These are phyloP conservation scores for Eruca vesicaria DNA, from an alignment of 441 rosid species.

Conservation along the genomic window DNA sequence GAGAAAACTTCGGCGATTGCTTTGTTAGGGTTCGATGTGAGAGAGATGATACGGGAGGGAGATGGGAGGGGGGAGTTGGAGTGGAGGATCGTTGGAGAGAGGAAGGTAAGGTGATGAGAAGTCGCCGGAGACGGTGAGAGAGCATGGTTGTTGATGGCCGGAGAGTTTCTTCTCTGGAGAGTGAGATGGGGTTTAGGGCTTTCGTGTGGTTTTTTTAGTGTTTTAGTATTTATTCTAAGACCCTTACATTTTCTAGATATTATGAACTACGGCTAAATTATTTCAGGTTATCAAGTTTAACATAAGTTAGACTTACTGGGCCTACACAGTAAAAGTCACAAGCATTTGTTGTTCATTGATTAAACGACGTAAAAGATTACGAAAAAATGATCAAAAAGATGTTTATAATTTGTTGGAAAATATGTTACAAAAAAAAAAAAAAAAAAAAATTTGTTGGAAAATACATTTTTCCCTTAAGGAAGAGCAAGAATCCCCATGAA, in stretches of 20 bases:
- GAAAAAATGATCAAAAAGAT: neutral
- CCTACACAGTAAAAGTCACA: too few species aligned
- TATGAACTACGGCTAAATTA: fast-evolving
- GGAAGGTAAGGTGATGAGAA: constrained; percentile 17
- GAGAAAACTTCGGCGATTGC: neutral
- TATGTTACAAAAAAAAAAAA: too few species aligned
- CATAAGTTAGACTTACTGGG: neutral
- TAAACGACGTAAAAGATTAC: neutral
- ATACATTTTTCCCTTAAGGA: constrained; percentile 63
- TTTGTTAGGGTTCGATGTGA: neutral
- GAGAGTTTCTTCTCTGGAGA: neutral
- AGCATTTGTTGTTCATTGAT: neutral
- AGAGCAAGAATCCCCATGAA: constrained; percentile 65
- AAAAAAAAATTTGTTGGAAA: too few species aligned
- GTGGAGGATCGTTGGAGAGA: constrained; percentile 18
- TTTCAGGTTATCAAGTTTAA: neutral
- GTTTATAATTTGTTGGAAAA: neutral
- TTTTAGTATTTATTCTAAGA: neutral
- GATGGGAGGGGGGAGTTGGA: neutral
- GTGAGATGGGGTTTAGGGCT: constrained; percentile 21
- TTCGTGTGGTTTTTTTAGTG: neutral
- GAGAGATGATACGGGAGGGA: neutral
- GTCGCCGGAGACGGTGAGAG: constrained; percentile 43
- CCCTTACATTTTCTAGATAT: neutral
- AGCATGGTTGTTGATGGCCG: constrained; percentile 31